These are phyloP conservation scores for Talinum fruticosum DNA, from an alignment of 148 eudicot genomes.

Conservation along the genomic window DNA sequence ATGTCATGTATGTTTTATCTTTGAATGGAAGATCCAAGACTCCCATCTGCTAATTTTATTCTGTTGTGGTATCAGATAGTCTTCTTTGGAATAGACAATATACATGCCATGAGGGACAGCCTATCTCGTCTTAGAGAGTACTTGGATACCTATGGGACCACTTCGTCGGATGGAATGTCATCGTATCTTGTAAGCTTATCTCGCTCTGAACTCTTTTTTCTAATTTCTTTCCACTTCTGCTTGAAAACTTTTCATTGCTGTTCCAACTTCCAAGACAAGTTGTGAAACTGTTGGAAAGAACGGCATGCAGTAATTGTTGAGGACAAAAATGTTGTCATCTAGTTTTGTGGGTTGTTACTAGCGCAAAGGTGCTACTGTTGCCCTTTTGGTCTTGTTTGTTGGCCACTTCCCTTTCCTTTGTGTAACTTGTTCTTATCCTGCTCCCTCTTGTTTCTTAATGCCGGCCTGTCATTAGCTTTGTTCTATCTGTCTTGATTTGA, in stretches of 20 bases:
- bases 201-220: neutral
- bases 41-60: conserved; percentile 16
- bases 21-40: neutral
- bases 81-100: conserved; percentile 96
- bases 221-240: neutral
- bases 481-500: neutral
- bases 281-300: too few species aligned
- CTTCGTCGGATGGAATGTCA: conserved; percentile 95
- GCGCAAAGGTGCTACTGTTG: too few species aligned
- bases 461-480: neutral
- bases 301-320: too few species aligned
- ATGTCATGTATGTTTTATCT: neutral
- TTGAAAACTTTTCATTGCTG: too few species aligned
- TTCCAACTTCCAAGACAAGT: too few species aligned
- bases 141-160: conserved; percentile 91
- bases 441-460: neutral
- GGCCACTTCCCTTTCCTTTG: neutral
- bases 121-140: conserved; percentile 93
- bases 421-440: neutral
- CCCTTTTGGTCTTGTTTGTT: too few species aligned
- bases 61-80: conserved; percentile 58
- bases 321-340: too few species aligned
- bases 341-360: too few species aligned
- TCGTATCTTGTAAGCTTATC: conserved; percentile 73
- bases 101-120: conserved; percentile 99